Evolutionary conservation across 2,329 filamentous ascomycete genomes (phyloP).

Genomic region (Penicillium sp.): DNA sequence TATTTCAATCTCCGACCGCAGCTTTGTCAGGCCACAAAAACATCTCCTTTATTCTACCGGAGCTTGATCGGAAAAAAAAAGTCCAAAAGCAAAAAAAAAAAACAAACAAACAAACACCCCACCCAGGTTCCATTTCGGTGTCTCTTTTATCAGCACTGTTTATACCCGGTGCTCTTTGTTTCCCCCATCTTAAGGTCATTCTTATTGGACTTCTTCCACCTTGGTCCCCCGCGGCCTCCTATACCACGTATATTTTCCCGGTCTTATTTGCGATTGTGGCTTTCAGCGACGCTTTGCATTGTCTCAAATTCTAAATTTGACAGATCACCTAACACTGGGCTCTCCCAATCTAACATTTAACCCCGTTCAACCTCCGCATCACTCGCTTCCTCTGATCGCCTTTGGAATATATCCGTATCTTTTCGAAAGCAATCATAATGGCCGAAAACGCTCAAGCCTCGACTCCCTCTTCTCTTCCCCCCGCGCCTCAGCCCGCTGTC

Average conservation of each 20-base stretch:
- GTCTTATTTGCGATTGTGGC: slow-evolving; percentile 19
- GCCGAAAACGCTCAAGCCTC: slow-evolving; percentile 69
- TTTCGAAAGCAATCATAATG: slow-evolving; percentile 56
- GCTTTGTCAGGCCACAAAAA: slow-evolving; percentile 3
- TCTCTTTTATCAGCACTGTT: slow-evolving; percentile 8
- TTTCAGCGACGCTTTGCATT: slow-evolving; percentile 28
- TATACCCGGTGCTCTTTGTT: slow-evolving; percentile 12
- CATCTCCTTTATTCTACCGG: neutral
- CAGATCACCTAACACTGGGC: slow-evolving; percentile 3
- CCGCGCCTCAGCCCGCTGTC: slow-evolving; percentile 65
- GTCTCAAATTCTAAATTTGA: slow-evolving; percentile 18
- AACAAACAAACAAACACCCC: neutral
- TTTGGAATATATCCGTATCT: slow-evolving; percentile 20
- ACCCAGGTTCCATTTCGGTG: neutral
- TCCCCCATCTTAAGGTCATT: slow-evolving; percentile 3
- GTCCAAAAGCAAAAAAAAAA: neutral
- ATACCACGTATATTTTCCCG: slow-evolving; percentile 9
- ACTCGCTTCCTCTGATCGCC: slow-evolving; percentile 19
- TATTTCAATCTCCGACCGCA: slow-evolving; percentile 11
- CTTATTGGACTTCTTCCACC: slow-evolving; percentile 4
- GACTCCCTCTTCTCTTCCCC: slow-evolving; percentile 64
- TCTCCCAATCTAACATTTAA: slow-evolving; percentile 8
- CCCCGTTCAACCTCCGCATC: slow-evolving; percentile 21
- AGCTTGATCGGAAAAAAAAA: neutral
- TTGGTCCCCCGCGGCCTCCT: slow-evolving; percentile 9